These are phyloP conservation scores for Simmondsia chinensis DNA, from an alignment of 148 eudicot genomes.

Conservation along the genomic window DNA sequence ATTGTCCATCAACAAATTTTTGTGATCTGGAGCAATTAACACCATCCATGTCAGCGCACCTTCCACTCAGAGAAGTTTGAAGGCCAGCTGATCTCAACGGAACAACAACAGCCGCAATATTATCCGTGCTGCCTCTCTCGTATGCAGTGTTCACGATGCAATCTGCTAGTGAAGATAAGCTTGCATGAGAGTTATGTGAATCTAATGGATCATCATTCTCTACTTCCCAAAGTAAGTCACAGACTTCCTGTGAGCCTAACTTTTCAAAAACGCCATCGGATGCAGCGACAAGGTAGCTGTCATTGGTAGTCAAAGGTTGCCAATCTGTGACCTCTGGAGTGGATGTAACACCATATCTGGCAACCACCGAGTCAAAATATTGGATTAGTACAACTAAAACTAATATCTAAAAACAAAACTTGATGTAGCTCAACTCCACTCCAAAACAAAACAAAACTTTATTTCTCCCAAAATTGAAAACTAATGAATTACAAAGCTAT, in stretches of 20 bases:
- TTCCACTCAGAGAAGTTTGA: conserved; percentile 14
- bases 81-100: conserved; percentile 42
- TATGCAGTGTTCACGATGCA: conserved; percentile 65
- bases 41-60: conserved; percentile 8
- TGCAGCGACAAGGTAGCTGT: conserved; percentile 81
- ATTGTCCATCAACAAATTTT: conserved; percentile 17
- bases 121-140: conserved; percentile 75
- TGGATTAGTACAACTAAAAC: too few species aligned
- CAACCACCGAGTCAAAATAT: conserved; percentile 4
- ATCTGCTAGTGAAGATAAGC: conserved; percentile 66
- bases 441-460: too few species aligned
- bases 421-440: too few species aligned
- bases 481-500: too few species aligned
- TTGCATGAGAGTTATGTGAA: conserved; percentile 38
- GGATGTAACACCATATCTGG: conserved; percentile 87
- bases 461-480: too few species aligned
- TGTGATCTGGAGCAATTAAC: conserved; percentile 17
- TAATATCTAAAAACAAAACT: too few species aligned
- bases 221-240: conserved; percentile 78
- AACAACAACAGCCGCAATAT: conserved; percentile 78
- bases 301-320: conserved; percentile 73
- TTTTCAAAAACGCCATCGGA: conserved; percentile 95
- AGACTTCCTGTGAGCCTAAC: conserved; percentile 69
- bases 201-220: conserved; percentile 28
- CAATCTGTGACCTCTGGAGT: conserved; percentile 94